phyloP scores from a whole-genome alignment of 2,329 filamentous ascomycete species.

The Penicillium oxalicum region DNA sequence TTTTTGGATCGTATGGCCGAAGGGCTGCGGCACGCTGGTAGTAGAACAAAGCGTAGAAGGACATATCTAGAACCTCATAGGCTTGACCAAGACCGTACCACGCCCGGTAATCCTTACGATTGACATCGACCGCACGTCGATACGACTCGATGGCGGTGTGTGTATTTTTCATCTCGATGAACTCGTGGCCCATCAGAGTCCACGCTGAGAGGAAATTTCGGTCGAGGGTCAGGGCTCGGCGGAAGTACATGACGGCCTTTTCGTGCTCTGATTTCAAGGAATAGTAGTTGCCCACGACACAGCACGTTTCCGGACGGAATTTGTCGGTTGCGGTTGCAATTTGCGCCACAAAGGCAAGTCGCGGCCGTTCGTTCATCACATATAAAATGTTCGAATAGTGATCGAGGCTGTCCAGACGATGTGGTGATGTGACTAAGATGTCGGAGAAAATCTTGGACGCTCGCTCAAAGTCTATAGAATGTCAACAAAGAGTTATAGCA shows the following conservation, averaged over 20 bases:
- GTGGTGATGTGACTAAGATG: conserved; percentile 59
- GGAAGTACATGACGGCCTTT: conserved; percentile 97
- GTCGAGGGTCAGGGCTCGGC: conserved; percentile 83
- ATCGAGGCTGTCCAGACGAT: conserved; percentile 81
- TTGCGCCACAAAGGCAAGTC: conserved; percentile 87
- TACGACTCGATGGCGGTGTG: conserved; percentile 98
- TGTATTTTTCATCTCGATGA: conserved; percentile 96
- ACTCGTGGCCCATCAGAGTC: conserved; percentile 99
- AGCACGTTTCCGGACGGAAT: conserved; percentile 93
- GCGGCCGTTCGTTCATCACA: conserved; percentile 79
- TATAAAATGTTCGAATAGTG: conserved; percentile 98
- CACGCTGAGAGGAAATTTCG: conserved; percentile 87
- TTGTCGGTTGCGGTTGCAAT: conserved; percentile 87
- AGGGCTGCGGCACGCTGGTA: conserved; percentile 92
- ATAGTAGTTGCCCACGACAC: conserved; percentile 96
- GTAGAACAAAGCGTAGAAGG: conserved; percentile 94
- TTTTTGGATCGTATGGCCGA: conserved; percentile 93
- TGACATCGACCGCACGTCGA: conserved; percentile 88
- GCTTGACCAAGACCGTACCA: conserved; percentile 98
- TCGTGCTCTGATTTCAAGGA: conserved; percentile 90
- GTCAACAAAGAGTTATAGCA: conserved; percentile 7
- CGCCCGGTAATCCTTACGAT: conserved; percentile 90
- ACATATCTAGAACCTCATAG: conserved; percentile 97
- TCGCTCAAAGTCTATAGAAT: conserved; percentile 52
- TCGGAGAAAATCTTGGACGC: conserved; percentile 60